Evolutionary conservation across 2,329 filamentous ascomycete species (phyloP).

Genomic region (Colletotrichum somersetense): DNA sequence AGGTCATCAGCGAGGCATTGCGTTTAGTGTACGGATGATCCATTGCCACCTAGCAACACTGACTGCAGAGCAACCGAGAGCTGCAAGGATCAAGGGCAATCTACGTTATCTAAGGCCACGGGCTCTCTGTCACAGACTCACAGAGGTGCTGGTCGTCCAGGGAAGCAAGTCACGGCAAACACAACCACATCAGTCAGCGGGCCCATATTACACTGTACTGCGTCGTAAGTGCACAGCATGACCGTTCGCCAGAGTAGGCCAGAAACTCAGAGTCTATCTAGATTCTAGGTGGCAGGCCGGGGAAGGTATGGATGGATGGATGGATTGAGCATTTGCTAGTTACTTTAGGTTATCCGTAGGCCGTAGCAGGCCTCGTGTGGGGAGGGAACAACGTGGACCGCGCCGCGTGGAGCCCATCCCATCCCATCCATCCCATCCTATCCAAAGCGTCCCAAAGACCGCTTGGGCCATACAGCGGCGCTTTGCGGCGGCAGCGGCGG

Average conservation of each 20-base stretch:
- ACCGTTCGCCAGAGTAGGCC: conserved; percentile 4
- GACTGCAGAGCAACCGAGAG: neutral
- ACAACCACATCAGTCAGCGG: conserved; percentile 29
- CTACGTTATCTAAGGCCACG: neutral
- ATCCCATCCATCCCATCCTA: conserved; percentile 9
- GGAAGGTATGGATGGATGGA: conserved; percentile 11
- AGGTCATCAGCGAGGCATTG: conserved; percentile 1
- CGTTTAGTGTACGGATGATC: neutral
- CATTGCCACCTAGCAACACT: neutral
- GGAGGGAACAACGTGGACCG: conserved; percentile 13
- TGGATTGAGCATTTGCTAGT: conserved; percentile 11
- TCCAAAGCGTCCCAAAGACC: conserved; percentile 22
- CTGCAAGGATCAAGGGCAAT: neutral
- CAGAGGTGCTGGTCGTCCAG: neutral
- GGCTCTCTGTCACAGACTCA: neutral
- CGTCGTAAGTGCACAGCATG: neutral
- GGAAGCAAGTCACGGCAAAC: neutral
- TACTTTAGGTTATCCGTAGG: neutral
- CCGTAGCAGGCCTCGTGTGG: conserved; percentile 8
- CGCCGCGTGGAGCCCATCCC: conserved; percentile 26
- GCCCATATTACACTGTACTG: conserved; percentile 3
- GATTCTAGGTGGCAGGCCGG: conserved; percentile 8
- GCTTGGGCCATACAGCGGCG: neutral
- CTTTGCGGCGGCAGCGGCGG: neutral
- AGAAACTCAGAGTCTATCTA: neutral